Evolutionary conservation across 805 yeast genomes (phyloP), one percentile per base, ranked within the genome.

Genomic region (Suhomyces tanzawaensis): DNA sequence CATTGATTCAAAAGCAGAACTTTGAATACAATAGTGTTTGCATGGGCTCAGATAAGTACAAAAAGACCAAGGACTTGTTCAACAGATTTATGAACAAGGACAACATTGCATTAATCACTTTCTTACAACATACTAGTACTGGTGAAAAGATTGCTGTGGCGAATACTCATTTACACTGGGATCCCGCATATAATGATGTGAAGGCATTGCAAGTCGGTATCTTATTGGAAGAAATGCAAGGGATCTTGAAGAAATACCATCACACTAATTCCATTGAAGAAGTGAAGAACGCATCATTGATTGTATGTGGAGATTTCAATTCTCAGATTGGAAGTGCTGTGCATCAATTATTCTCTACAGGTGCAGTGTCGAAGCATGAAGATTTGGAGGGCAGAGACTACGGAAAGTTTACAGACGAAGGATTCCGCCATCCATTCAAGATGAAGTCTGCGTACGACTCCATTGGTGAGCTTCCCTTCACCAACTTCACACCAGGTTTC

Each of bases 101-200:
- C 64, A 88, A 93, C 53, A 80, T 93, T 53, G 98, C 96, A 6
- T 69, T 86, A 35, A 77, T 88, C 34, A 69, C 85, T 12, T 76
- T 81, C 39, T 74, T 93, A 48, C 88, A 86, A 56, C 93, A 85
- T 53, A 60, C 71, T 23, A 75, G 74, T 38, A 77, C 90, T 4
- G 88, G 90, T 13, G 85, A 82, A 57, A 75, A 76, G 45, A 64
- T 91, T 26, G 72, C 86, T 48, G 71, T 88, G 25, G 89, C 85
- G 3, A 91, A 89, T 53, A 91, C 98, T 0, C 99, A 93, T 72
- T 77, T 93, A 60, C 97, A 91, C 61, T 93, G 99, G 98, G 97
- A 93, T 68, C 99, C 99, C 3, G 87, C 85, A 34, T 86, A 82
- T 57, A 87, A 87, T 58, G 99, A 93, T 64, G 99, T 93, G 40